Base-by-base conservation (phyloP, 129 eudicot genomes). In the Lactuca saligna region DNA sequence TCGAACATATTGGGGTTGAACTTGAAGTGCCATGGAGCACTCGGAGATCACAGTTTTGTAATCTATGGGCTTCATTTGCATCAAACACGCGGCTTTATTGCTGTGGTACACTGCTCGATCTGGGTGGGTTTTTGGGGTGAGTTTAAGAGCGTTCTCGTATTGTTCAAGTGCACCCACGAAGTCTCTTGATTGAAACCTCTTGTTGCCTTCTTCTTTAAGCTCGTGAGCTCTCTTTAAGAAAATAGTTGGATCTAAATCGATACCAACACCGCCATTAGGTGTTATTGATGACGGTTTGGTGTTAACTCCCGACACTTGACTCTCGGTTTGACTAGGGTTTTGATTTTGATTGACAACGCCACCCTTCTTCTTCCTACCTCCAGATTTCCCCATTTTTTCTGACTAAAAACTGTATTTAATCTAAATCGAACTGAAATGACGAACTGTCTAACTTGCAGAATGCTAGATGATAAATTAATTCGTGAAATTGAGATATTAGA, bases 21-120 rank as follows among this genome's bases (percentile, higher is more conserved):
- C 96, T 75, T 84, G 87, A 66, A 92, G 89, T 4, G 98, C 98
- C 89, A 82, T 34, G 9, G 85, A 78, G 46, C 98, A 92, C 82
- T 92, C 98, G 0, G 85, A 70, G 70, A 92, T 80, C 55, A 92
- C 98, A 62, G 76, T 46, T 17, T 92, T 89, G 51, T 92, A 89
- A 65, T 89, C 91, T 34, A 92, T 81, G 8, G 98, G 98, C 82
- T 83, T 92, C 96, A 92, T 92, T 80, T 88, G 96, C 98, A 92
- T 92, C 85, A 92, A 79, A 78, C 98, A 92, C 64, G 98, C 96
- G 1, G 98, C 98, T 46, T 89, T 48, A 57, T 92, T 92, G 78
- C 98, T 92, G 63, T 92, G 95, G 57, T 88, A 92, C 6, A 92
- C 85, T 3, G 98, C 98, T 31, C 96, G 72, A 17, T 86, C 98